Conservation (phyloP, 345 rosid species). For the Odontarrhena argentea region DNA sequence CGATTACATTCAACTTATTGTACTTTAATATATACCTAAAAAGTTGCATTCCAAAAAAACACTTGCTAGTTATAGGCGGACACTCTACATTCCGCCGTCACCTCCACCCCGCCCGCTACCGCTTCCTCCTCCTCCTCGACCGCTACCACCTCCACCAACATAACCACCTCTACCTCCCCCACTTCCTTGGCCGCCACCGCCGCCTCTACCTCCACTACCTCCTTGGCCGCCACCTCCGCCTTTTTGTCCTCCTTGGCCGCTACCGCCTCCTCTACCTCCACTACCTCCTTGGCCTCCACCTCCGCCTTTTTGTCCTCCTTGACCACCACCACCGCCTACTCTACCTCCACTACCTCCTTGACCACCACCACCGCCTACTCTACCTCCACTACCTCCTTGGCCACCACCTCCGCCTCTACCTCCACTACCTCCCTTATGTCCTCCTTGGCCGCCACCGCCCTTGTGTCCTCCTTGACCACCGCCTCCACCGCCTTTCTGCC, state of each 20-base stretch:
- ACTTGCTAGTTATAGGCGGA: no score
- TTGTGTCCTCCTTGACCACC: slow-evolving; percentile 21
- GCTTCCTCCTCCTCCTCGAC: slow-evolving; percentile 11
- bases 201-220: not conserved
- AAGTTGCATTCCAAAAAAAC: no score
- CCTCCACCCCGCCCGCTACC: not conserved
- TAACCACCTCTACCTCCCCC: not conserved
- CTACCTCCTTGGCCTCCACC: slow-evolving; percentile 2
- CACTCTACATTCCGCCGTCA: no score
- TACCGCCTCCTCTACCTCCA: not conserved
- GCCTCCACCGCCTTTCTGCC: not conserved
- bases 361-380: slow-evolving; percentile 4
- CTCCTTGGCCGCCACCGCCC: slow-evolving; percentile 16
- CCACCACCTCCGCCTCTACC: slow-evolving; percentile 7
- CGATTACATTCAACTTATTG: no score
- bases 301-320: slow-evolving; percentile 15
- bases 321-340: slow-evolving; percentile 2
- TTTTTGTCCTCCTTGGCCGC: slow-evolving; percentile 13
- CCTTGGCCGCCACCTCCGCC: not conserved
- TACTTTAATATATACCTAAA: no score
- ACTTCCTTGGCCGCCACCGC: not conserved
- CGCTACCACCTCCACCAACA: not conserved
- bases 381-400: not conserved
- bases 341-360: slow-evolving; percentile 7
- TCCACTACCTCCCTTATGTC: not conserved